Percentiles rank a stretch among this genome's conserved stretches.
These are phyloP conservation scores for Saitozyma sp. DNA, from an alignment of 768 basidiomycete species.

Conservation along the genomic window DNA sequence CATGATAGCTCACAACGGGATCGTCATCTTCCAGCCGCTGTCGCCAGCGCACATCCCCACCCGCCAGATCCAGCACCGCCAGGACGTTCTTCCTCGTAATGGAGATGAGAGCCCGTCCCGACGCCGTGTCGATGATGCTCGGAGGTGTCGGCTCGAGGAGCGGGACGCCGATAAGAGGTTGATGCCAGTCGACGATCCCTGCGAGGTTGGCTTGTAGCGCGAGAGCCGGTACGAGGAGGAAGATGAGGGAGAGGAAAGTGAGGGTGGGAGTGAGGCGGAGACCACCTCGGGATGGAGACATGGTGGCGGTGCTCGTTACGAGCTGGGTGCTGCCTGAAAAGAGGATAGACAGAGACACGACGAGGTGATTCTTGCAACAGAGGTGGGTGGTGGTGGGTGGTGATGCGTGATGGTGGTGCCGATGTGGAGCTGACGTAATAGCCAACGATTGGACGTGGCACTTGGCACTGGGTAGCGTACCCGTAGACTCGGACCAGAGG, in stretches of 20 bases:
- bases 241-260: too few species aligned
- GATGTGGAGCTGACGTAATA: too few species aligned
- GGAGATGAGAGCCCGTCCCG: constrained; percentile 22
- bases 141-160: constrained; percentile 63
- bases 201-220: constrained; percentile 47
- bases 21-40: constrained; percentile 72
- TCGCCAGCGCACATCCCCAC: constrained; percentile 79
- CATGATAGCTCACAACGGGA: constrained; percentile 65
- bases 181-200: constrained; percentile 78
- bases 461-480: too few species aligned
- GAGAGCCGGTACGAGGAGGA: constrained; percentile 5
- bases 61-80: constrained; percentile 66
- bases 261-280: constrained; percentile 3
- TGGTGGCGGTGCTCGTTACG: too few species aligned
- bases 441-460: too few species aligned
- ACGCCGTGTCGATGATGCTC: constrained; percentile 17
- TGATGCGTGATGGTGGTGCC: too few species aligned
- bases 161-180: constrained; percentile 71
- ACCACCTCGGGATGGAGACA: background rate
- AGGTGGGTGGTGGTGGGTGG: too few species aligned
- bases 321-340: too few species aligned
- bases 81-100: constrained; percentile 66
- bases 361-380: too few species aligned
- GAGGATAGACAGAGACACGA: too few species aligned
- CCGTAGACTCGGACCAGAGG: too few species aligned